phyloP scores from a whole-genome alignment of 305 asterid species.

The Solanum chacoense region DNA sequence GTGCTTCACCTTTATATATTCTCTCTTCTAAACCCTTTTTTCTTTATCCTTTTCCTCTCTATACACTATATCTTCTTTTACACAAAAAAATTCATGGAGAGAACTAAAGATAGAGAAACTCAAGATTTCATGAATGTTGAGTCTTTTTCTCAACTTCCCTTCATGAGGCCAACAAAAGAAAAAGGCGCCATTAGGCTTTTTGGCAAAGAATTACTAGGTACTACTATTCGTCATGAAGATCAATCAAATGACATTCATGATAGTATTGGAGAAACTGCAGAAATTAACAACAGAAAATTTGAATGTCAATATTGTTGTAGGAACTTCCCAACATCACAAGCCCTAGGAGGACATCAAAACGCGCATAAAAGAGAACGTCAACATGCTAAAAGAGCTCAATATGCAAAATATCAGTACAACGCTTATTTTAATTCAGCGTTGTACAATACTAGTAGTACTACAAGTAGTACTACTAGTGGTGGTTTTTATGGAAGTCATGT shows the following conservation, averaged over 20 bases:
- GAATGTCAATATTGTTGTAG: conserved; percentile 66
- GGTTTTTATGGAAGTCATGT: not conserved
- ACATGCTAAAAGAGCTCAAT: conserved; percentile 48
- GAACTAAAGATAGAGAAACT: conserved; percentile 35
- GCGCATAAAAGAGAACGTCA: conserved; percentile 62
- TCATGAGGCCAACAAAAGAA: conserved; percentile 43
- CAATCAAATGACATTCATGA: not conserved
- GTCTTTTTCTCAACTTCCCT: conserved; percentile 86
- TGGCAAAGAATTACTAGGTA: conserved; percentile 38
- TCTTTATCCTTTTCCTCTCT: not conserved
- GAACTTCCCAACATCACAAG: conserved; percentile 64
- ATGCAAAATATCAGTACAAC: conserved; percentile 18
- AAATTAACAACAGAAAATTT: conserved; percentile 19
- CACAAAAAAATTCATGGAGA: conserved; percentile 38
- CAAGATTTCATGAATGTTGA: conserved; percentile 79
- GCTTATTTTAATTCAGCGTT: conserved; percentile 17
- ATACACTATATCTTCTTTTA: not conserved
- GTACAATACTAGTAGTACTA: not conserved
- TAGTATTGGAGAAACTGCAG: not conserved
- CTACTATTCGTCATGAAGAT: not conserved
- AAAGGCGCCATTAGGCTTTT: conserved; percentile 49
- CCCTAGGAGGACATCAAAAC: conserved; percentile 64
- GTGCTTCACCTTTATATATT: not conserved
- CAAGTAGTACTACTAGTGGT: not conserved
- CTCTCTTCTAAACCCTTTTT: not conserved